These are phyloP conservation scores for Digitaria exilis DNA, from an alignment of 202 grass and related monocot species.

Conservation along the genomic window DNA sequence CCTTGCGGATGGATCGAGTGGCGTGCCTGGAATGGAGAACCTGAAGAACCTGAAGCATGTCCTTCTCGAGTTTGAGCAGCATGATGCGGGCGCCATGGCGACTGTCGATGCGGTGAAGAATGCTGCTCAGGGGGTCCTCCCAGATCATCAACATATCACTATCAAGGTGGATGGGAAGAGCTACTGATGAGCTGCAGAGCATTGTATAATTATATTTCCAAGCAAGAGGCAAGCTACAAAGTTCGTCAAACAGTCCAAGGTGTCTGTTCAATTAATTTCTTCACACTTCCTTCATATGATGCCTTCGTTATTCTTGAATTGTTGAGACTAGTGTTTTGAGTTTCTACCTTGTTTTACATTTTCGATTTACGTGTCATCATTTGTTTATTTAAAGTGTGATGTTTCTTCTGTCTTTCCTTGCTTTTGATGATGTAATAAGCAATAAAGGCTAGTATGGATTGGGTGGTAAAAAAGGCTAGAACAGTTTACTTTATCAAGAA, in stretches of 20 bases:
- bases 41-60: constrained; percentile 44
- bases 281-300: not conserved
- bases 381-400: not conserved
- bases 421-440: not conserved
- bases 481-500: not conserved
- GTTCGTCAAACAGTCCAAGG: not conserved
- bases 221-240: not conserved
- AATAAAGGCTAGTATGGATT: not conserved
- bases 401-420: not conserved
- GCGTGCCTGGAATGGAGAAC: constrained; percentile 40
- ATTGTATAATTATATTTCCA: not conserved
- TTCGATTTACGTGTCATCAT: not conserved
- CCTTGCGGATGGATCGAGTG: constrained; percentile 3
- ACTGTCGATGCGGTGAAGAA: not conserved
- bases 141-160: constrained; percentile 12
- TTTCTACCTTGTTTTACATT: not conserved
- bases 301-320: not conserved
- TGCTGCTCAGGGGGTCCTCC: not conserved
- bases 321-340: not conserved
- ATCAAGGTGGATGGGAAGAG: not conserved
- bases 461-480: not conserved
- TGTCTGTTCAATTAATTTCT: not conserved
- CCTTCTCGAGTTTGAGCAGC: constrained; percentile 29
- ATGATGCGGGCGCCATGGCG: not conserved
- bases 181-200: not conserved